A percentile compares a stretch with the other conserved stretches of the same genome.
These are phyloP conservation scores for Claviceps humidiphila DNA, from an alignment of 2,329 filamentous ascomycete genomes.

Conservation along the genomic window DNA sequence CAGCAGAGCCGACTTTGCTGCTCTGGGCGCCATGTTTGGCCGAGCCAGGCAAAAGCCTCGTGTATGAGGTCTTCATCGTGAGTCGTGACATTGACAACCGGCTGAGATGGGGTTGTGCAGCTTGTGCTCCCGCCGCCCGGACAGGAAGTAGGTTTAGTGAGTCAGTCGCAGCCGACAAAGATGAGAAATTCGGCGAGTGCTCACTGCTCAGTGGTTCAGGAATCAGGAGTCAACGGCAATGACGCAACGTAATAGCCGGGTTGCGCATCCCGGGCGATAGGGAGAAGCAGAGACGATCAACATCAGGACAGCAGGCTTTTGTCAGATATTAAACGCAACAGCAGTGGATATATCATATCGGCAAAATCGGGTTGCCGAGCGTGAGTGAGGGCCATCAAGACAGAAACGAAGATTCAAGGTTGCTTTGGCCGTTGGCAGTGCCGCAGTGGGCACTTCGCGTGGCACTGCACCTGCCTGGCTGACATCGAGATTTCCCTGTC, in stretches of 20 bases:
- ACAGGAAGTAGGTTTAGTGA: neutral
- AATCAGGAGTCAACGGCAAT: neutral
- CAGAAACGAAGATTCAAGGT: neutral
- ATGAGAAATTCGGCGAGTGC: neutral
- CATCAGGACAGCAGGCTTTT: neutral
- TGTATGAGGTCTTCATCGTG: conserved; percentile 1
- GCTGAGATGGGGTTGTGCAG: neutral
- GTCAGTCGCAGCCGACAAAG: neutral
- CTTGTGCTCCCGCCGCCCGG: neutral
- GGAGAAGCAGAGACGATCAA: neutral
- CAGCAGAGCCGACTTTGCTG: neutral
- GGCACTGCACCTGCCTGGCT: neutral
- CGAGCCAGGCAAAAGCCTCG: neutral
- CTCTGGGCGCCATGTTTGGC: neutral
- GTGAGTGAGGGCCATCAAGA: neutral
- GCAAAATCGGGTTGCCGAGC: neutral
- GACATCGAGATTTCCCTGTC: neutral
- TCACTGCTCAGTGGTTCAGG: neutral
- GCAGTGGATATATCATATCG: neutral
- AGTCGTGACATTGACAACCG: neutral
- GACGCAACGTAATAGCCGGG: neutral
- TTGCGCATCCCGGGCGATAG: neutral
- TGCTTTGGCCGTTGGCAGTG: too few relatives aligned
- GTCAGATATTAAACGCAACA: neutral
- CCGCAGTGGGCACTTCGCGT: too few relatives aligned